Conservation (phyloP, 2,329 filamentous ascomycete species). For the Penicillium italicum region DNA sequence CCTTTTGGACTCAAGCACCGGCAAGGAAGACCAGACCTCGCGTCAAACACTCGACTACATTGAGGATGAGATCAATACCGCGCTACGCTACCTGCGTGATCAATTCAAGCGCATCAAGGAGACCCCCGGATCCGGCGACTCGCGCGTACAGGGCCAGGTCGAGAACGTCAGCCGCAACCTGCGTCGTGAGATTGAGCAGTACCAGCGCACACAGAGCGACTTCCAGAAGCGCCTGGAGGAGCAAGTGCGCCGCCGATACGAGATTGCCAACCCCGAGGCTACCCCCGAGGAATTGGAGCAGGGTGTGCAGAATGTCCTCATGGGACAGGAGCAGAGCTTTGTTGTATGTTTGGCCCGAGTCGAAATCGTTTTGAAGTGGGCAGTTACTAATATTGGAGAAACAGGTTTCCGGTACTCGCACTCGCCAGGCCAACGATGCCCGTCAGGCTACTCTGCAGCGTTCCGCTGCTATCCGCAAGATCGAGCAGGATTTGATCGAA, state of each 20-base stretch:
- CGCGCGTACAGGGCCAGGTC: constrained; percentile 75
- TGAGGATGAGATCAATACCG: constrained; percentile 74
- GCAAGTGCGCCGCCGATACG: constrained; percentile 83
- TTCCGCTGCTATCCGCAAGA: constrained; percentile 84
- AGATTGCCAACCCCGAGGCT: constrained; percentile 81
- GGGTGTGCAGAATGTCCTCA: constrained; percentile 66
- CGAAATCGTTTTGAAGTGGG: not conserved
- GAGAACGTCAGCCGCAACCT: constrained; percentile 74
- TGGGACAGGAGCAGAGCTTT: constrained; percentile 72
- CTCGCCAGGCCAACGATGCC: constrained; percentile 75
- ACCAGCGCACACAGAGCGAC: constrained; percentile 73
- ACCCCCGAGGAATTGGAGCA: constrained; percentile 72
- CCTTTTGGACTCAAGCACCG: constrained; percentile 71
- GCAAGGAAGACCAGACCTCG: constrained; percentile 61
- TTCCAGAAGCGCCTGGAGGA: constrained; percentile 78
- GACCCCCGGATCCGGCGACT: constrained; percentile 67
- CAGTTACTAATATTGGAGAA: not conserved
- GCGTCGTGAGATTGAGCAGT: constrained; percentile 75
- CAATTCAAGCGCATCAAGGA: constrained; percentile 80
- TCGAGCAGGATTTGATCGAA: constrained; percentile 85
- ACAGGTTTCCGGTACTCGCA: constrained; percentile 43
- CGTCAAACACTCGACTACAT: constrained; percentile 68
- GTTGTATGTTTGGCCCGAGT: constrained; percentile 54
- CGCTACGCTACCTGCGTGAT: constrained; percentile 74
- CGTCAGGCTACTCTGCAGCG: constrained; percentile 74